These are phyloP conservation scores for Betula pendula DNA, from an alignment of 306 rosid genomes.

Conservation along the genomic window DNA sequence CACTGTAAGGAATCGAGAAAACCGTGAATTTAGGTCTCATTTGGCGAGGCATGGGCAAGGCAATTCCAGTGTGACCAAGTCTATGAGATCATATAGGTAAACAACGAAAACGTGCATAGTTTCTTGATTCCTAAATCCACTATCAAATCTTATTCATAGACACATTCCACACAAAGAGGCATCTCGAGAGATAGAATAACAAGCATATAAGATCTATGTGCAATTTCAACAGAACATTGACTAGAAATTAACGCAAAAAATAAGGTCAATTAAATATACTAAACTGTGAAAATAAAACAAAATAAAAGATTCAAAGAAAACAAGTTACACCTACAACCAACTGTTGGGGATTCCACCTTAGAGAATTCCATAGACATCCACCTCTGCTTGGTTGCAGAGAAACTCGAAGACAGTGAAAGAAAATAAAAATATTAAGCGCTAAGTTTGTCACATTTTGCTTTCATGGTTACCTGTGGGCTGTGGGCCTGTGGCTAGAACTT, in stretches of 20 bases:
- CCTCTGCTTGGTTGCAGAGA: background rate
- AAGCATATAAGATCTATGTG: too few relatives aligned
- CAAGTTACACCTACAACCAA: too few relatives aligned
- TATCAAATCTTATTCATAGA: background rate
- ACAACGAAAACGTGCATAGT: background rate
- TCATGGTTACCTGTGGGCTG: too few relatives aligned
- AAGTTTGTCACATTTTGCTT: background rate
- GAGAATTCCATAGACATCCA: background rate
- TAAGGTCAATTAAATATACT: too few relatives aligned
- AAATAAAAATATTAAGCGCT: background rate
- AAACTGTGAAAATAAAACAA: too few relatives aligned
- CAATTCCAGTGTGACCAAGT: background rate
- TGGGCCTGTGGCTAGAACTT: too few relatives aligned
- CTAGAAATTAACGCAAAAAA: too few relatives aligned
- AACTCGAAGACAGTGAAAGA: background rate
- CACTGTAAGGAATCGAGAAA: background rate
- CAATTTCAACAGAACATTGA: too few relatives aligned
- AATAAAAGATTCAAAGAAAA: too few relatives aligned
- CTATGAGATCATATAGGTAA: background rate
- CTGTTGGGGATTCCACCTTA: too few relatives aligned
- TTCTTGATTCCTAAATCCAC: background rate
- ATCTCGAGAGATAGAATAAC: background rate
- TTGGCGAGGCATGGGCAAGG: background rate
- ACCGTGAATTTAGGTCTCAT: background rate
- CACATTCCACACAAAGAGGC: background rate